Percentiles rank a stretch among this genome's conserved stretches.
phyloP scores from a whole-genome alignment of 2,329 filamentous ascomycete species.

The Podosphaera fusca region DNA sequence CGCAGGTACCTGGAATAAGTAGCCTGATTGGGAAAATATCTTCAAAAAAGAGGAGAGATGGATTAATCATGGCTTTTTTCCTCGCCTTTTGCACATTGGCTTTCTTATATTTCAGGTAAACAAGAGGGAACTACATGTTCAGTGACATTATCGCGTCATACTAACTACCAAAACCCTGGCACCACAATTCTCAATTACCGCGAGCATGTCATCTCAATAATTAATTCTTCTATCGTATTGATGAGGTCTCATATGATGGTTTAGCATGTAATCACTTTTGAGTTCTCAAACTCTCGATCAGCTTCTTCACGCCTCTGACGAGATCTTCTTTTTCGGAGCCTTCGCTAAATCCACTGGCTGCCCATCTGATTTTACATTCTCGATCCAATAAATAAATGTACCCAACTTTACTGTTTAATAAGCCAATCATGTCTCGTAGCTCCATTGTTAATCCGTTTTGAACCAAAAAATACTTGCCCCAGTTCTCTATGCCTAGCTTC shows the following conservation, averaged over 20 bases:
- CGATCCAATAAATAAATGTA: constrained; percentile 83
- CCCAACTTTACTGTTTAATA: constrained; percentile 66
- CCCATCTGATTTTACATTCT: constrained; percentile 81
- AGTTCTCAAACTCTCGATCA: constrained; percentile 30
- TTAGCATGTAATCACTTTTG: constrained; percentile 5
- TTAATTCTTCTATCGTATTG: no score
- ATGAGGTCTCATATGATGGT: no score
- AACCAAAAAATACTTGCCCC: constrained; percentile 39
- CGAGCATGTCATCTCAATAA: no score
- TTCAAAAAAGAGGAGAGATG: constrained; percentile 81
- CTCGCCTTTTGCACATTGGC: constrained; percentile 81
- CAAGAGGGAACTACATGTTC: not conserved
- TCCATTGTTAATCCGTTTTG: constrained; percentile 33
- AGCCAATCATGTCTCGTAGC: constrained; percentile 37
- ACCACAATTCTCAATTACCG: constrained; percentile 2
- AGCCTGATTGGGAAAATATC: constrained; percentile 79
- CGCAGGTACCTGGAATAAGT: constrained; percentile 83
- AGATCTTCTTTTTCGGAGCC: constrained; percentile 43
- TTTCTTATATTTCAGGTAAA: constrained; percentile 55
- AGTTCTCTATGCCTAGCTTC: constrained; percentile 26
- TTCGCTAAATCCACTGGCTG: constrained; percentile 51
- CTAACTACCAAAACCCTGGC: no score
- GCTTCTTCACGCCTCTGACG: constrained; percentile 35
- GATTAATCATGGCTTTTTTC: constrained; percentile 76
- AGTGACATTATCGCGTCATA: no score